phyloP scores from a whole-genome alignment of 495 filamentous ascomycete species.

The Peziza echinospora region DNA sequence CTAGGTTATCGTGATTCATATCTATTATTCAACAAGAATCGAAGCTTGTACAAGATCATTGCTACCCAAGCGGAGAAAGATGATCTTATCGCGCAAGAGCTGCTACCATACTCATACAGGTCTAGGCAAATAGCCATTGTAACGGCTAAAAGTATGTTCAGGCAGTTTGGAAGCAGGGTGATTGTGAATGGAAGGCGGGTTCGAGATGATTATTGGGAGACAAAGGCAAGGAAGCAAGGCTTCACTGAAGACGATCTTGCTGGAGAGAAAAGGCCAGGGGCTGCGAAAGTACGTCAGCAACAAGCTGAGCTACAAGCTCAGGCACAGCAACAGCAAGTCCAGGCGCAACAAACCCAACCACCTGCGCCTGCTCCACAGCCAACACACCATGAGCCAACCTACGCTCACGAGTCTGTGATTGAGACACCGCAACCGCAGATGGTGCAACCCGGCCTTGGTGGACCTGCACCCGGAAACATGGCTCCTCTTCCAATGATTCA shows the following conservation, averaged over 20 bases:
- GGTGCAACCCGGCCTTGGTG: slow-evolving; percentile 47
- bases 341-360: slow-evolving; percentile 23
- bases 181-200: slow-evolving; percentile 78
- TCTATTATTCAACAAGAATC: slow-evolving; percentile 95
- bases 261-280: slow-evolving; percentile 88
- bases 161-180: slow-evolving; percentile 92
- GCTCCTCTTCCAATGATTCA: slow-evolving; percentile 70
- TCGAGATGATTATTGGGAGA: slow-evolving; percentile 96
- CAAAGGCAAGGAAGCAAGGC: slow-evolving; percentile 87
- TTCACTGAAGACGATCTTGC: slow-evolving; percentile 95
- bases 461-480: slow-evolving; percentile 37
- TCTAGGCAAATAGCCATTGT: slow-evolving; percentile 97
- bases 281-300: slow-evolving; percentile 23
- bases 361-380: slow-evolving; percentile 41
- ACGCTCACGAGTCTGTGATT: slow-evolving; percentile 51
- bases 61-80: slow-evolving; percentile 92
- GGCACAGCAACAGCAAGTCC: slow-evolving; percentile 23
- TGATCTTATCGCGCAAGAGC: slow-evolving; percentile 82
- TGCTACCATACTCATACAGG: slow-evolving; percentile 90
- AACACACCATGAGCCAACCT: slow-evolving; percentile 43
- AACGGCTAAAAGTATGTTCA: slow-evolving; percentile 96
- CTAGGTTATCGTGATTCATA: slow-evolving; percentile 94
- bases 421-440: slow-evolving; percentile 41
- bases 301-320: slow-evolving; percentile 23
- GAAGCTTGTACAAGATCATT: slow-evolving; percentile 94